Base-by-base conservation (phyloP, 2,329 filamentous ascomycete genomes). In the Coniochaeta prunicola region DNA sequence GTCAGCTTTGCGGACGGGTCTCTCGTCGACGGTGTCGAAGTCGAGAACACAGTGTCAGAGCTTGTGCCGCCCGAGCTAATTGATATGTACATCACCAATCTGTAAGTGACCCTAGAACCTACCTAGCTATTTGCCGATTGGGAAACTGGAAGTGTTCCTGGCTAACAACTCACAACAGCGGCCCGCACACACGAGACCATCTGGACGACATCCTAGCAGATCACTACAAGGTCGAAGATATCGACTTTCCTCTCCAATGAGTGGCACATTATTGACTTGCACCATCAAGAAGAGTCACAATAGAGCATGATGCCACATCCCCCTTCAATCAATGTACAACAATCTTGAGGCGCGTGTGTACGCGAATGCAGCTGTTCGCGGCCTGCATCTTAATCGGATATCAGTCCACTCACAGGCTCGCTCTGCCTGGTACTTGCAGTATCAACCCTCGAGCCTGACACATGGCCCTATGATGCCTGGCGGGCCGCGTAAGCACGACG, bases 1-100 rank as follows among this genome's bases (percentile, higher is more conserved):
- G 84, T 94, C 48, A 82, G 80, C 40, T 96, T 91, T 69, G 84
- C 90, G 21, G 88, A 97, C 62, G 92, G 91, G 6, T 80, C 86
- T 40, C 81, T 96, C 66, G 86, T 96, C 56, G 86, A 91, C 53
- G 84, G 87, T 62, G 82, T 94, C 55, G 87, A 61, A 26, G 61
- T 65, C 6, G 63, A 65, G 59, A 65, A 63, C 56, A 67, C 62
- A 7, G 60, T 64, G 28, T 63, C 61, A 9, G 65, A 68, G 24
- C 67, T 67, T 36, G 62, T 68, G 26, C 65, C 65, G 21, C 64
- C 66, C 15, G 63, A 67, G 30, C 59, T 67, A 8, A 60, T 68
- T 9, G 67, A 68, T 24, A 60, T 68, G 15, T 68, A 68, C 57
- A 61, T 68, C 40, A 68, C 67, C 5, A 68, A 68, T 59, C 62